These are phyloP conservation scores for Adansonia gregorii DNA, from an alignment of 441 rosid genomes.

Conservation along the genomic window DNA sequence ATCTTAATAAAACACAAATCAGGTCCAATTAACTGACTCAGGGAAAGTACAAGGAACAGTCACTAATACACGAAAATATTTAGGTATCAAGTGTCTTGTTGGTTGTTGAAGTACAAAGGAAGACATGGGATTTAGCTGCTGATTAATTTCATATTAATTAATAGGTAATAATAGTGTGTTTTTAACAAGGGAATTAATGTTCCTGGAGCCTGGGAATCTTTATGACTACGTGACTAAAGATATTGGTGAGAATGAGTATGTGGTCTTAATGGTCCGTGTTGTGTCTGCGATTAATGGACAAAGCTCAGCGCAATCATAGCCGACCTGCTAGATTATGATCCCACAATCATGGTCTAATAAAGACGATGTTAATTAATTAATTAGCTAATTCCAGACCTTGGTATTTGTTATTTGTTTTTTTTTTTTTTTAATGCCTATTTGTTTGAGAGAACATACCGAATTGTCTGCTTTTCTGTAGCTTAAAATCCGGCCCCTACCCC, in stretches of 20 bases:
- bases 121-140: constrained; percentile 47
- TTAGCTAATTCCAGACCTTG: not conserved
- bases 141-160: constrained; percentile 14
- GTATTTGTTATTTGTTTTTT: not conserved
- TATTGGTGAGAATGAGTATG: constrained; percentile 31
- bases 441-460: constrained; percentile 18
- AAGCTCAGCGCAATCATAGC: constrained; percentile 67
- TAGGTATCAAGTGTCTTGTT: constrained; percentile 11
- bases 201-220: constrained; percentile 39
- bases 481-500: constrained; percentile 26
- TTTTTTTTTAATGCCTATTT: not conserved
- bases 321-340: constrained; percentile 63
- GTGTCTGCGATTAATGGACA: constrained; percentile 60
- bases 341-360: constrained; percentile 48
- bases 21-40: constrained; percentile 9
- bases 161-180: not conserved
- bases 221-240: constrained; percentile 29
- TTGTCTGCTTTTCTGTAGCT: constrained; percentile 31
- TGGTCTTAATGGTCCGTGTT: constrained; percentile 50
- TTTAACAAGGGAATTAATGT: constrained; percentile 41
- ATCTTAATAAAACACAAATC: not conserved
- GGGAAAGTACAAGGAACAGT: constrained; percentile 30
- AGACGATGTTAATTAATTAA: not conserved
- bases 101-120: constrained; percentile 39
- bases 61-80: constrained; percentile 16